phyloP scores from a whole-genome alignment of 2,329 filamentous ascomycete genomes.

The Thyridium curvatum region DNA sequence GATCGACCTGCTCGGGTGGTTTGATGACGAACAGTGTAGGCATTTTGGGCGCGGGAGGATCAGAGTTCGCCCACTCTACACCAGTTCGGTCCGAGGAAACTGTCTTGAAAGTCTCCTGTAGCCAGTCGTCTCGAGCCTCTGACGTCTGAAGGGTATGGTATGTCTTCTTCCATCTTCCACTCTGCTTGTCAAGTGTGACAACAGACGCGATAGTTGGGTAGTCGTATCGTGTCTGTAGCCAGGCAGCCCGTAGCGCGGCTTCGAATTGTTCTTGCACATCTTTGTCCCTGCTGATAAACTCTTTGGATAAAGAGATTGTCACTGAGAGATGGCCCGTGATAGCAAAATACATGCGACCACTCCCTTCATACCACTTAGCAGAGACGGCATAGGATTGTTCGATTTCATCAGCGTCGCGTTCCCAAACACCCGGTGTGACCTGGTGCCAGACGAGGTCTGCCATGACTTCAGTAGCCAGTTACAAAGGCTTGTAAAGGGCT shows the following conservation, averaged over 20 bases:
- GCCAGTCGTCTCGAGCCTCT: slow-evolving; percentile 14
- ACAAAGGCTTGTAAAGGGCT: too few relatives aligned
- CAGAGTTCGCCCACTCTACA: slow-evolving; percentile 24
- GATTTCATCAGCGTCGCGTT: slow-evolving; percentile 30
- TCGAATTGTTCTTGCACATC: slow-evolving; percentile 14
- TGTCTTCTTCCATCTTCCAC: slow-evolving; percentile 17
- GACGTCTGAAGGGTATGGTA: slow-evolving; percentile 12
- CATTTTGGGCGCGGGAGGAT: slow-evolving; percentile 21
- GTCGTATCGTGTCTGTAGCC: slow-evolving; percentile 23
- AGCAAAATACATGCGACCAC: slow-evolving; percentile 30
- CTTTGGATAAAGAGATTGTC: slow-evolving; percentile 1
- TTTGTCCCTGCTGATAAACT: neutral
- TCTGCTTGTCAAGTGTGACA: slow-evolving; percentile 10
- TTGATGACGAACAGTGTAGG: slow-evolving; percentile 25
- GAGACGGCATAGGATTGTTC: slow-evolving; percentile 33
- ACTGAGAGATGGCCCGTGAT: slow-evolving; percentile 32
- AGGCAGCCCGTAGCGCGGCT: slow-evolving; percentile 22
- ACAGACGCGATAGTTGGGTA: slow-evolving; percentile 25
- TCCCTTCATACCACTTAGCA: slow-evolving; percentile 24
- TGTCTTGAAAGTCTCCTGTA: slow-evolving; percentile 20
- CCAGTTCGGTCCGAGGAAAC: slow-evolving; percentile 17
- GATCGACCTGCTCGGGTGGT: slow-evolving; percentile 4
- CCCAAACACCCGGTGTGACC: slow-evolving; percentile 19
- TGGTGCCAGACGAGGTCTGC: slow-evolving; percentile 15
- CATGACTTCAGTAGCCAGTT: too few relatives aligned